Evolutionary conservation across 768 basidiomycete species (phyloP), one percentile per base, ranked within the genome.

Genomic region (Lentinula guzmanii): DNA sequence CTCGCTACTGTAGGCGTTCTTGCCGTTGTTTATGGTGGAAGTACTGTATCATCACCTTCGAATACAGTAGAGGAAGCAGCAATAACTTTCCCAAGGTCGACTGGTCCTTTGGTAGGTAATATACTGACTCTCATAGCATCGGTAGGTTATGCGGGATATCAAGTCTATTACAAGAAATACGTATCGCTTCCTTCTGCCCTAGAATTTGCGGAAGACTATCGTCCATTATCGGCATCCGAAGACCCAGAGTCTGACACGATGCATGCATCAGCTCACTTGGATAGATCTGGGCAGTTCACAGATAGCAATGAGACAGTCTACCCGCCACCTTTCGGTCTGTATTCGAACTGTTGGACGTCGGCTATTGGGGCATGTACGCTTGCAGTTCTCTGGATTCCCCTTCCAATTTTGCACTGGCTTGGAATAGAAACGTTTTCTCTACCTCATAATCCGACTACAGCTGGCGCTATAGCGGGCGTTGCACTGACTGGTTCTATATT

Each of bases 81-180:
- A 24, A 43, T 64, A 10, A 50, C 70, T 4, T 60, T 52, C 5
- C 57, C 65, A 21, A 74, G 71, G 60, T 79, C 77, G 31, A 74
- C 79, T 0, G 77, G 84, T 1, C 86, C 90, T 10, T 74, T 93
- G 21, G 48, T 89, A 28, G 92, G 92, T n/a, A 85, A 92, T 67
- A 65, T 88, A 24, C 69, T 94, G 58, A 90, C 90, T 1, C 81
- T 94, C 34, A 62, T 82, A 15, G 90, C 89, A 5, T 89, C 91
- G 4, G 66, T 93, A 61, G 74, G 79, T 13, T 93, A 89, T 69
- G 90, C 86, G 13, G 73, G 90, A 5, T 93, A 93, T 66, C 91
- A 93, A 76, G 91, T 93, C 50, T 69, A 91, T 45, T 94, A 94
- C 82, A 94, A 92, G 76, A 83, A 80, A 70, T 85, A 90, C 66